phyloP scores from a whole-genome alignment of 345 rosid genomes.

The Brassica napus region DNA sequence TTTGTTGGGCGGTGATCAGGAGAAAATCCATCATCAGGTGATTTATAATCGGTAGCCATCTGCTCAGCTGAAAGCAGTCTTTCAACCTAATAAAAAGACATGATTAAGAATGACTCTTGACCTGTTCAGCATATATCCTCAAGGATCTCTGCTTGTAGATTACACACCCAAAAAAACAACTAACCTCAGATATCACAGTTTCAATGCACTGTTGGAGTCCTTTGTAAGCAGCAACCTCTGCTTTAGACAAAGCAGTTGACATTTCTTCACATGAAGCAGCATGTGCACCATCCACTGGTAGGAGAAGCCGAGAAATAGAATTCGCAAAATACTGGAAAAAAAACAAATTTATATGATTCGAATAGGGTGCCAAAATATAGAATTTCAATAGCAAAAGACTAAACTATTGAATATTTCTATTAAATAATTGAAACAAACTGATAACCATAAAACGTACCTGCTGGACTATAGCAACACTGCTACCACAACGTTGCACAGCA shows the following conservation, averaged over 20 bases:
- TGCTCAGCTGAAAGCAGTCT: constrained; percentile 92
- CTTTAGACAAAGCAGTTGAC: constrained; percentile 96
- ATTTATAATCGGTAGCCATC: constrained; percentile 84
- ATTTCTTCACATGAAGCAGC: constrained; percentile 99
- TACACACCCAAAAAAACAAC: constrained; percentile 29
- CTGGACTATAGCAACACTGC: constrained; percentile 97
- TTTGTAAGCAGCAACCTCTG: constrained; percentile 97
- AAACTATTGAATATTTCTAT: constrained; percentile 13
- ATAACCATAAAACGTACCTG: constrained; percentile 50
- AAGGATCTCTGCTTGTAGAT: constrained; percentile 8
- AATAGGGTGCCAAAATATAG: not conserved
- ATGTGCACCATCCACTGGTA: constrained; percentile 98
- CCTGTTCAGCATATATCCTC: constrained; percentile 1
- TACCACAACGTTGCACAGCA: constrained; percentile 94
- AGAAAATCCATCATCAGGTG: constrained; percentile 92
- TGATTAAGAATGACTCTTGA: not conserved
- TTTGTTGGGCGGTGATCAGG: constrained; percentile 96
- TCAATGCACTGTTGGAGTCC: constrained; percentile 99
- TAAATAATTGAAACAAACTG: constrained; percentile 19
- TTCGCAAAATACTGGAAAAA: constrained; percentile 81
- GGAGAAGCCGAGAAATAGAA: constrained; percentile 89
- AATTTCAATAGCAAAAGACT: constrained; percentile 1
- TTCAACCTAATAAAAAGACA: constrained; percentile 52
- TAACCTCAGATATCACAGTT: constrained; percentile 99
- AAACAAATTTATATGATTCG: constrained; percentile 16